A percentile compares a stretch with the other conserved stretches of the same genome.
Evolutionary conservation across 2,329 filamentous ascomycete species (phyloP).

Genomic region (Ophiostoma sp.): DNA sequence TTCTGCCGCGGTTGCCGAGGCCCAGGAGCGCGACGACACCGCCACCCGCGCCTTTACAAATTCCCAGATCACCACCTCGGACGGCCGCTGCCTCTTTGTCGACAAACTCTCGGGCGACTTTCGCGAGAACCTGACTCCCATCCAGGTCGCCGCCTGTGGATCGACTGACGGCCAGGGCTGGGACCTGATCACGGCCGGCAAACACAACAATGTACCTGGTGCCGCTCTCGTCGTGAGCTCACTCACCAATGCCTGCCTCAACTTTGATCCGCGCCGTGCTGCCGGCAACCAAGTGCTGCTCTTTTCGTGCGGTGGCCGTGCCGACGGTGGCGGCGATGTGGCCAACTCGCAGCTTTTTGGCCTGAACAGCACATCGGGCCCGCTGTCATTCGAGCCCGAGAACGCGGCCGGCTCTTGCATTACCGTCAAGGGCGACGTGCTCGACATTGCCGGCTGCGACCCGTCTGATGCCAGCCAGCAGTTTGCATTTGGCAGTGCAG

Average conservation of each 20-base stretch:
- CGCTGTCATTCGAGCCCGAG: slow-evolving; percentile 42
- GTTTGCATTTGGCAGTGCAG: slow-evolving; percentile 36
- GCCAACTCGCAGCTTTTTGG: slow-evolving; percentile 50
- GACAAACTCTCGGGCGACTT: slow-evolving; percentile 46
- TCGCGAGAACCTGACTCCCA: slow-evolving; percentile 44
- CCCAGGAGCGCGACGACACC: slow-evolving; percentile 42
- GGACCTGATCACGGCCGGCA: slow-evolving; percentile 46
- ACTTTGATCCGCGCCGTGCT: slow-evolving; percentile 50
- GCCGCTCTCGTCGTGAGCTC: slow-evolving; percentile 52
- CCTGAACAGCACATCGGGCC: slow-evolving; percentile 40
- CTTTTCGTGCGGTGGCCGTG: slow-evolving; percentile 55
- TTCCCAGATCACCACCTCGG: slow-evolving; percentile 42
- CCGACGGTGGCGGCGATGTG: slow-evolving; percentile 47
- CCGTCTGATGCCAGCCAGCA: slow-evolving; percentile 39
- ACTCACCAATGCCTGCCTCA: slow-evolving; percentile 54
- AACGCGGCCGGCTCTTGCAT: slow-evolving; percentile 47
- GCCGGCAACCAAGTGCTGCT: slow-evolving; percentile 50
- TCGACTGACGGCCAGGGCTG: slow-evolving; percentile 42
- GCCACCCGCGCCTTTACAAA: slow-evolving; percentile 43
- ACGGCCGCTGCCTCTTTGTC: slow-evolving; percentile 44
- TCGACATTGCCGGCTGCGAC: slow-evolving; percentile 44
- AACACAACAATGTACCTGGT: slow-evolving; percentile 45
- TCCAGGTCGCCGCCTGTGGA: slow-evolving; percentile 43
- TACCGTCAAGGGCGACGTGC: slow-evolving; percentile 39
- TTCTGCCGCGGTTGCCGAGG: slow-evolving; percentile 41